These are phyloP conservation scores for Conringia planisiliqua DNA, from an alignment of 345 rosid genomes.

Conservation along the genomic window DNA sequence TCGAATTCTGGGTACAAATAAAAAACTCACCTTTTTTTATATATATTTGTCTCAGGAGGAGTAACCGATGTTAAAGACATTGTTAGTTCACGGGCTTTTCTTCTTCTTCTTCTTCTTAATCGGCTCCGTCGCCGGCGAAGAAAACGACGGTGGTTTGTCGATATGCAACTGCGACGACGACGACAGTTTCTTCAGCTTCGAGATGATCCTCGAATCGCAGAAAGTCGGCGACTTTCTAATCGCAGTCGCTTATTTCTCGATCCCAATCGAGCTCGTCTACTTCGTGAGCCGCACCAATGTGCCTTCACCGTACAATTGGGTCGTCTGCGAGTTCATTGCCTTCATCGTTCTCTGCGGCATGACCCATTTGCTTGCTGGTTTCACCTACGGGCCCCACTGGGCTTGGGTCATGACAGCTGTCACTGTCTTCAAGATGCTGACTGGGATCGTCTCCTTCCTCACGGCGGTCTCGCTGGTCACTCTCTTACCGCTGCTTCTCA, in stretches of 20 bases:
- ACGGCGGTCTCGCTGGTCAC: conserved; percentile 77
- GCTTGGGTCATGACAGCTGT: conserved; percentile 76
- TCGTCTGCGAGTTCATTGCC: conserved; percentile 79
- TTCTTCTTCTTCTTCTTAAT: conserved; percentile 20
- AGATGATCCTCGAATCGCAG: conserved; percentile 64
- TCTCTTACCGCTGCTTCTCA: conserved; percentile 82
- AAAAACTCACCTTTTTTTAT: not conserved
- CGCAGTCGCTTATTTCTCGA: conserved; percentile 86
- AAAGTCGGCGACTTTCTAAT: conserved; percentile 84
- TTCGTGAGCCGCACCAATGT: conserved; percentile 85
- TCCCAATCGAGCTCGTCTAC: conserved; percentile 86
- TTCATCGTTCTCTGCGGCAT: conserved; percentile 95
- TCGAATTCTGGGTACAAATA: not conserved
- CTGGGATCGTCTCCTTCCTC: conserved; percentile 88
- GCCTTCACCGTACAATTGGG: conserved; percentile 86
- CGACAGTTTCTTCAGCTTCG: conserved; percentile 60
- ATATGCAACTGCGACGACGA: conserved; percentile 92
- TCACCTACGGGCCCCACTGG: conserved; percentile 75
- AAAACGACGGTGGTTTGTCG: conserved; percentile 41
- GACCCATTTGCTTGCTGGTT: conserved; percentile 89
- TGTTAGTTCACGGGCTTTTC: conserved; percentile 42
- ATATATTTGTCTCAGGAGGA: not conserved
- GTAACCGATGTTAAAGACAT: conserved; percentile 54
- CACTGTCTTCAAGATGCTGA: conserved; percentile 80
- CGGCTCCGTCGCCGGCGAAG: conserved; percentile 37